phyloP scores from a whole-genome alignment of 1,139 yeast species.

The Candida labiduridarum region DNA sequence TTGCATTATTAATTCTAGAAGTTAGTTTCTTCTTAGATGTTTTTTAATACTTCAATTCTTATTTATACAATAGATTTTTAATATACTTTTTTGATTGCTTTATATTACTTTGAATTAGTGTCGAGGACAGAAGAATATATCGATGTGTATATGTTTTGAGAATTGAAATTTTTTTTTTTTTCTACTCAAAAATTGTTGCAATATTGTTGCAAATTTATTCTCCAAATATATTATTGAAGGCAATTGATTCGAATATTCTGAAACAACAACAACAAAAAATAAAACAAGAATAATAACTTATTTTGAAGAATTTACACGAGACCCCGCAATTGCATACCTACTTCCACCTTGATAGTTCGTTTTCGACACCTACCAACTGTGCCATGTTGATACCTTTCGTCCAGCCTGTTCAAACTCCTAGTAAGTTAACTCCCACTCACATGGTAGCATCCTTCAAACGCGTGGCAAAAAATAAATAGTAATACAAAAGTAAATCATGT shows the following conservation, averaged over 20 bases:
- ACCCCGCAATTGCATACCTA: no score
- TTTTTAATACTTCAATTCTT: neutral
- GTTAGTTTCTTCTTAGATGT: neutral
- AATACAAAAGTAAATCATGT: neutral
- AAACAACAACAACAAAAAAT: neutral
- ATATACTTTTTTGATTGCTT: slow-evolving; percentile 2
- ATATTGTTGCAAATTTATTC: neutral
- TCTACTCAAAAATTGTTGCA: neutral
- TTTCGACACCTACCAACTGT: no score
- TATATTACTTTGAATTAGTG: neutral
- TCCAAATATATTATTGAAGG: neutral
- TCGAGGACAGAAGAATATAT: neutral
- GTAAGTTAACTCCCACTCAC: neutral
- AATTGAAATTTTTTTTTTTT: neutral
- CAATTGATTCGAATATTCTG: neutral
- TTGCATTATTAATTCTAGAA: slow-evolving; percentile 4
- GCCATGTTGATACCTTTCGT: no score
- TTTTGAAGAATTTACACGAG: no score
- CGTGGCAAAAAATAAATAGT: neutral
- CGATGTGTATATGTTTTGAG: neutral
- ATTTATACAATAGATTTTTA: neutral
- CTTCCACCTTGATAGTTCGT: no score
- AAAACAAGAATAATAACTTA: neutral
- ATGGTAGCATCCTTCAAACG: neutral
- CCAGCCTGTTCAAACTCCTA: no score